These are phyloP conservation scores for Delphinella strobiligena DNA, from an alignment of 2,329 filamentous ascomycete genomes.

Conservation along the genomic window DNA sequence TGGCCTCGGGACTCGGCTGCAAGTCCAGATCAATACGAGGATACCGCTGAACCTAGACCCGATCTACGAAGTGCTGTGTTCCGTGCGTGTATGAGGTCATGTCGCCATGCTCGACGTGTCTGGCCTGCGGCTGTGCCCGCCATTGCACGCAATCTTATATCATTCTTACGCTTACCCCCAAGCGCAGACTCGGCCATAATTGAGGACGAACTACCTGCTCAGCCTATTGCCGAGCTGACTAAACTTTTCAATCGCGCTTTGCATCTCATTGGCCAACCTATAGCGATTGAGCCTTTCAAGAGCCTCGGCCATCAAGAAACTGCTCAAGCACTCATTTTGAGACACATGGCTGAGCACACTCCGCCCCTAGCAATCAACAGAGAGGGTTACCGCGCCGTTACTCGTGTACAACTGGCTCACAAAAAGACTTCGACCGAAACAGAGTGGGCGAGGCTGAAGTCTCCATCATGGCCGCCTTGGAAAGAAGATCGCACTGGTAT, in stretches of 20 bases:
- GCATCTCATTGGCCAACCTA: constrained; percentile 35
- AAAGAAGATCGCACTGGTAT: constrained; percentile 49
- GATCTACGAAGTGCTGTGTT: too few species aligned
- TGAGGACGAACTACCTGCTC: background rate
- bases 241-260: constrained; percentile 32
- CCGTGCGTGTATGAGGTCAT: constrained; percentile 32
- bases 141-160: background rate
- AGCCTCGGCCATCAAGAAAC: constrained; percentile 38
- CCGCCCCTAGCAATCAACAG: constrained; percentile 45
- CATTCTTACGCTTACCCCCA: background rate
- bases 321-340: constrained; percentile 45
- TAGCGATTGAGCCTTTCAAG: constrained; percentile 36
- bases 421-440: constrained; percentile 43
- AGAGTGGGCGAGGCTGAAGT: constrained; percentile 47
- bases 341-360: constrained; percentile 42
- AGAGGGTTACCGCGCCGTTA: constrained; percentile 44
- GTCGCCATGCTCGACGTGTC: constrained; percentile 38
- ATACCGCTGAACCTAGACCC: too few species aligned
- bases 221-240: background rate
- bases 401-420: constrained; percentile 45
- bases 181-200: background rate
- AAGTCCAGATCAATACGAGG: background rate
- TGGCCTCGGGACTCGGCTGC: background rate
- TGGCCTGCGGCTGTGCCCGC: constrained; percentile 32
- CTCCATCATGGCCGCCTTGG: constrained; percentile 53